Conservation (phyloP, 2,329 filamentous ascomycete genomes). For the Xylaria arbuscula region DNA sequence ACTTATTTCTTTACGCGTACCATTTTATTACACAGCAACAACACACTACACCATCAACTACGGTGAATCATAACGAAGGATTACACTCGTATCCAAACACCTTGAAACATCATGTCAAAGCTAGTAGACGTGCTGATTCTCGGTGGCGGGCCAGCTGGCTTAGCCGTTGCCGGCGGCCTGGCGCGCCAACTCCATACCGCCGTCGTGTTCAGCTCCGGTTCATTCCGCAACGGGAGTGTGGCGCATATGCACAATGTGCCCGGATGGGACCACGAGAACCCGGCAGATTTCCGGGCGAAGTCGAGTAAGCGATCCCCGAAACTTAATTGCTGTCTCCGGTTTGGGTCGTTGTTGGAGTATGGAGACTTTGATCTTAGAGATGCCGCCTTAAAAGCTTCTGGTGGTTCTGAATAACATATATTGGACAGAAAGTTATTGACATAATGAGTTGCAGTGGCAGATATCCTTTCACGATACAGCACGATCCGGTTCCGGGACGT, state of each 20-base stretch:
- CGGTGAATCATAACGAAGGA: too few relatives aligned
- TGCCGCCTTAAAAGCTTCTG: background rate
- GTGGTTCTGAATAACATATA: background rate
- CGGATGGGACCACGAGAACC: slow-evolving; percentile 43
- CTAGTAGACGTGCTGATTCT: slow-evolving; percentile 52
- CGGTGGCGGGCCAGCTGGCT: slow-evolving; percentile 59
- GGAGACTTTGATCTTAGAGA: background rate
- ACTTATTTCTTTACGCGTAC: too few relatives aligned
- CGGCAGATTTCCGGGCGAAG: slow-evolving; percentile 35
- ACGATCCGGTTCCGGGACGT: slow-evolving; percentile 40
- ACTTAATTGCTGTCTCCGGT: background rate
- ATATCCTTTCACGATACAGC: slow-evolving; percentile 41
- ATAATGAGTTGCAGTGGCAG: background rate
- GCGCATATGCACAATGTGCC: slow-evolving; percentile 59
- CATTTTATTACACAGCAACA: too few relatives aligned
- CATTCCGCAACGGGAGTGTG: slow-evolving; percentile 56
- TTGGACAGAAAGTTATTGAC: background rate
- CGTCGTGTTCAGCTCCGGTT: slow-evolving; percentile 49
- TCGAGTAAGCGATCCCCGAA: slow-evolving; percentile 11
- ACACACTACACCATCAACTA: too few relatives aligned
- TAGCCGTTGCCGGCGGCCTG: slow-evolving; percentile 54
- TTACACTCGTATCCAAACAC: too few relatives aligned
- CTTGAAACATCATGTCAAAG: background rate
- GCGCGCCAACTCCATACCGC: slow-evolving; percentile 51
- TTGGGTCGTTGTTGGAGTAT: background rate